Evolutionary conservation across 352 stramenopile genomes (phyloP), one percentile per base, ranked within the genome.

Genomic region (Phytopythium mirpurense): DNA sequence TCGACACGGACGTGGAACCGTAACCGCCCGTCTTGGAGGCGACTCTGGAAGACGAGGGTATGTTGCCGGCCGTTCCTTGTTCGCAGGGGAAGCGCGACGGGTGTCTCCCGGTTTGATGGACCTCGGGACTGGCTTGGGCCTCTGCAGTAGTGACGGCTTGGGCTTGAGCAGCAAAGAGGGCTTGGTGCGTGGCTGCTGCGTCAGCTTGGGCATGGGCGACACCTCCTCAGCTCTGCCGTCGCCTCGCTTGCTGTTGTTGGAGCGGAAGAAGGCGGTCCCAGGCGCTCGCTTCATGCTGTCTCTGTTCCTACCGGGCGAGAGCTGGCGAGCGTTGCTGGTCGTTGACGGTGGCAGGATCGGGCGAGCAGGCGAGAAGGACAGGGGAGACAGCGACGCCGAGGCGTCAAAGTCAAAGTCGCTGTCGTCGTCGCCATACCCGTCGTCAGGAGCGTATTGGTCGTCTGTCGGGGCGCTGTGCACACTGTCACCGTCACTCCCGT

Each of bases 121-220:
- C 7, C 27, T 32, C 23, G 40, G 21, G 12, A 29, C 19, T 45
- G 35, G 34, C 16, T 43, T 32, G 15, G 40, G 47, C 24, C 49
- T 53, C 16, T 31, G 14, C 26, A 68, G n/a, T 23, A 32, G 10
- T 3, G 41, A 47, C 21, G 69, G 64, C 58, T 77, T 83, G 35
- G 71, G 24, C 9, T 54, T 27, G 11, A 60, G 51, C 19, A 68
- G 21, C 14, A 83, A 38, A 8, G 73, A 71, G 18, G 71, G 65
- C 58, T 78, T 83, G 32, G 71, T 63, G 19, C 56, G 67, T 0
- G 75, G 65, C n/a, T 65, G 40, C 14, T 78, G 55, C 0, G 64
- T 70, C 24, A 84, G 59, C 34, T 78, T 74, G 5, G 76, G 76
- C 71, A 83, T 79, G 5, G 73, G 73, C 16, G 54, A 70, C 21